Evolutionary conservation across 2,329 filamentous ascomycete genomes (phyloP).

Genomic region (Pseudogymnoascus sp.): DNA sequence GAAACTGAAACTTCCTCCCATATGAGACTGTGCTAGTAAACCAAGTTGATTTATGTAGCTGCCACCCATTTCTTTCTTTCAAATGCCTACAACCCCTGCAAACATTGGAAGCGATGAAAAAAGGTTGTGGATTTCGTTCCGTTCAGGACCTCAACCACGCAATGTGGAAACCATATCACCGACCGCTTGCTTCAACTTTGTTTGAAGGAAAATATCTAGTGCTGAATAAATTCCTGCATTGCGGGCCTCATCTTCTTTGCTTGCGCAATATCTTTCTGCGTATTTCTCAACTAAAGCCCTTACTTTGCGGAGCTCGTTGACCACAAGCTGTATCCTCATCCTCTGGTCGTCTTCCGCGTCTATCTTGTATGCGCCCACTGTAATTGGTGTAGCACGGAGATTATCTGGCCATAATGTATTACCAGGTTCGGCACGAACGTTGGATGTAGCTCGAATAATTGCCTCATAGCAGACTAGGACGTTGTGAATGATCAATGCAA

Average conservation of each 20-base stretch:
- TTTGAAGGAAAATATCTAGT: background rate
- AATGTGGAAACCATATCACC: background rate
- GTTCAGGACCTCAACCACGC: background rate
- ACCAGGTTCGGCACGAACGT: background rate
- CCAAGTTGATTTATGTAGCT: background rate
- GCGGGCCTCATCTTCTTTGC: background rate
- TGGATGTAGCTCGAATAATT: conserved; percentile 4
- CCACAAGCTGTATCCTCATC: conserved; percentile 1
- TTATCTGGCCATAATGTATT: background rate
- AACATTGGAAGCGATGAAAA: background rate
- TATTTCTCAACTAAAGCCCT: background rate
- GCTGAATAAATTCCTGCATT: background rate
- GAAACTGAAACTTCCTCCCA: background rate
- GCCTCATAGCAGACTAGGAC: background rate
- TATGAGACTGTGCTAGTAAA: background rate
- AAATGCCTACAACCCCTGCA: background rate
- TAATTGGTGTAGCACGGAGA: background rate
- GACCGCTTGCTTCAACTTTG: background rate
- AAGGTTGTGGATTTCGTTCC: background rate
- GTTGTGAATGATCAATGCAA: background rate
- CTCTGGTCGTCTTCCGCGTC: background rate
- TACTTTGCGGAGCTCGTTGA: conserved; percentile 4
- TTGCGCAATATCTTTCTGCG: background rate
- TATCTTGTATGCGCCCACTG: conserved; percentile 1
- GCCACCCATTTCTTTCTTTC: background rate